Percentiles rank a stretch among this genome's conserved stretches.
phyloP scores from a whole-genome alignment of 2,329 filamentous ascomycete genomes.

The Botryotinia convoluta region DNA sequence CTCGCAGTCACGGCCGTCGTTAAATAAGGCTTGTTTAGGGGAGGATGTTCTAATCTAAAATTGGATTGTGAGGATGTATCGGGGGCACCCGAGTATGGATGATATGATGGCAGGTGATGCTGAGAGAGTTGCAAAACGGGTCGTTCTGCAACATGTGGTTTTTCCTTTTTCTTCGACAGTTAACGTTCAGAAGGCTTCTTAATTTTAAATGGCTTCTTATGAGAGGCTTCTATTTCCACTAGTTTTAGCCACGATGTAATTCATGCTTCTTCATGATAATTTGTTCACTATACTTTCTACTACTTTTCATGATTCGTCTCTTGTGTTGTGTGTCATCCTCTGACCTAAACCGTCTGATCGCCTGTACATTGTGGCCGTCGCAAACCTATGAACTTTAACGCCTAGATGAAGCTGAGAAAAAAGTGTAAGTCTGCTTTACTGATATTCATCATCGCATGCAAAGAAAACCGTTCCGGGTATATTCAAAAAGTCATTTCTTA shows the following conservation, averaged over 20 bases:
- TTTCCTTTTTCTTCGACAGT: conserved; percentile 26
- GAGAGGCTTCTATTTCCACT: conserved; percentile 32
- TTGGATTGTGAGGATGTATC: conserved; percentile 20
- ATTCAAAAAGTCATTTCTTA: not conserved
- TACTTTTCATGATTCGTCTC: not conserved
- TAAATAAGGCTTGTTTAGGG: conserved; percentile 45
- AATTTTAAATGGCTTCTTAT: conserved; percentile 25
- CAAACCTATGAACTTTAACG: not conserved
- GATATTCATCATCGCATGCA: not conserved
- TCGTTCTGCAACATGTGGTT: conserved; percentile 27
- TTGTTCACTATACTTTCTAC: not conserved
- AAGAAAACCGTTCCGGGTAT: not conserved
- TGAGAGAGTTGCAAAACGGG: conserved; percentile 35
- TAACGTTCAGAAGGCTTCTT: conserved; percentile 25
- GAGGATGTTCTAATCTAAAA: conserved; percentile 14
- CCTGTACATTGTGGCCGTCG: not conserved
- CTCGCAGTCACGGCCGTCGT: conserved; percentile 89
- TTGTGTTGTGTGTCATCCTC: not conserved
- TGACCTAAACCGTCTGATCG: not conserved
- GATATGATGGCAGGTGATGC: conserved; percentile 27
- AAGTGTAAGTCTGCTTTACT: not conserved
- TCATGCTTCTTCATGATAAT: conserved; percentile 33
- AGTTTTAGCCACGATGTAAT: conserved; percentile 40
- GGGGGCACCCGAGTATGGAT: conserved; percentile 18
- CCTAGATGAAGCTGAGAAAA: not conserved